Conservation (phyloP, 2,329 filamentous ascomycete genomes). For the Aspergillus aculeatinus region DNA sequence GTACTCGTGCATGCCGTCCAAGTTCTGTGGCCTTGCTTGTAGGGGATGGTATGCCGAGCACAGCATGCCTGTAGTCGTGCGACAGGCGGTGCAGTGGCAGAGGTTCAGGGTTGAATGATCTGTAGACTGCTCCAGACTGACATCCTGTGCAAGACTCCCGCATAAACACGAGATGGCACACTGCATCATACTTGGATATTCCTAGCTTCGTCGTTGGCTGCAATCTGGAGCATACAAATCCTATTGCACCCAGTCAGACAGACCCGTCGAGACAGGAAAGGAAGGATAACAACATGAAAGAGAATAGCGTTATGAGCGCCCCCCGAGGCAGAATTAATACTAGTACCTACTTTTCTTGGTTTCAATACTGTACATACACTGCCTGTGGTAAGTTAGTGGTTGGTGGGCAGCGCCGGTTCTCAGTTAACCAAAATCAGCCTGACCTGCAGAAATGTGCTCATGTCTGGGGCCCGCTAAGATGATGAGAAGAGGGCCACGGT, state of each 20-base stretch:
- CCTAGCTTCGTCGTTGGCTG: constrained; percentile 7
- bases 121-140: constrained; percentile 23
- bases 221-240: not conserved
- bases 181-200: not conserved
- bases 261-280: too few relatives aligned
- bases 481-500: not conserved
- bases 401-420: too few relatives aligned
- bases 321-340: not conserved
- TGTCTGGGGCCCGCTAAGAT: not conserved
- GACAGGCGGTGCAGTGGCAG: constrained; percentile 56
- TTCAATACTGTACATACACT: too few relatives aligned
- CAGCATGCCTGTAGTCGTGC: constrained; percentile 49
- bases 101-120: constrained; percentile 34
- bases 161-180: constrained; percentile 32
- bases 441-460: constrained; percentile 30
- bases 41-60: constrained; percentile 47
- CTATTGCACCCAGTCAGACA: not conserved
- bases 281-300: not conserved
- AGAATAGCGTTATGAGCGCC: not conserved
- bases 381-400: too few relatives aligned
- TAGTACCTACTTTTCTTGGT: too few relatives aligned
- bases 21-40: constrained; percentile 32
- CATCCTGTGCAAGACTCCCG: constrained; percentile 22
- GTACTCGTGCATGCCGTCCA: constrained; percentile 45
- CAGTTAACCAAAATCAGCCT: not conserved